Evolutionary conservation across 306 rosid species (phyloP), one percentile per base, ranked within the genome.

Genomic region (Pueraria montana): DNA sequence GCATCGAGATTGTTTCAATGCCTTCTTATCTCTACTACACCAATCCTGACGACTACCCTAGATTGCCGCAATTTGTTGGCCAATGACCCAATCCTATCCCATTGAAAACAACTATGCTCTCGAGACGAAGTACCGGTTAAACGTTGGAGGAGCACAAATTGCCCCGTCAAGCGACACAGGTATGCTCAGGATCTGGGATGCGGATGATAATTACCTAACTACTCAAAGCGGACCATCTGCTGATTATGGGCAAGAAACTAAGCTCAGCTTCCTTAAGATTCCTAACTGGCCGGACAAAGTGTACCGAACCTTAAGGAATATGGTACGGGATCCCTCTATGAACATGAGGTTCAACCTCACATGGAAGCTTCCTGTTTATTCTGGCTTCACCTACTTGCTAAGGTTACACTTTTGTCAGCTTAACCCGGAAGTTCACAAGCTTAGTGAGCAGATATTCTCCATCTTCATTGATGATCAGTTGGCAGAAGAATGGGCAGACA

Each of bases 371-470:
- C 1, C 49, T 0, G 49, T 66, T 66, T 27, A 66, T 66, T 38
- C 24, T 2, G 72, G 50, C 27, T 66, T 66, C 72, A 3, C 27
- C 45, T 66, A 66, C 72, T n/a, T 66, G 72, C 49, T 66, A 38
- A 36, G 72, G 50, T 66, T 66, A 38, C 16, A 66, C 49, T 66
- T 66, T 66, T 66, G 72, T 8, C 1, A 36, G 17, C 72, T 66
- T 66, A 2, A 38, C 50, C 49, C 30, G 1, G 0, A 1, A 0
- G 1, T 36, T 36, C 0, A 10, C 0, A 0, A 4, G 3, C 0
- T 4, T 18, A 52, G 32, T 38, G 9, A 38, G n/a, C 0, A 10
- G 27, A 20, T 0, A 0, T 67, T 67, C 34, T 11, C 0, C 73
- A 67, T 67, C 52, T 67, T 1, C 73, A 11, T 67, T 1, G 2